Base-by-base conservation (phyloP, 768 basidiomycete genomes). In the Lentinula detonsa region DNA sequence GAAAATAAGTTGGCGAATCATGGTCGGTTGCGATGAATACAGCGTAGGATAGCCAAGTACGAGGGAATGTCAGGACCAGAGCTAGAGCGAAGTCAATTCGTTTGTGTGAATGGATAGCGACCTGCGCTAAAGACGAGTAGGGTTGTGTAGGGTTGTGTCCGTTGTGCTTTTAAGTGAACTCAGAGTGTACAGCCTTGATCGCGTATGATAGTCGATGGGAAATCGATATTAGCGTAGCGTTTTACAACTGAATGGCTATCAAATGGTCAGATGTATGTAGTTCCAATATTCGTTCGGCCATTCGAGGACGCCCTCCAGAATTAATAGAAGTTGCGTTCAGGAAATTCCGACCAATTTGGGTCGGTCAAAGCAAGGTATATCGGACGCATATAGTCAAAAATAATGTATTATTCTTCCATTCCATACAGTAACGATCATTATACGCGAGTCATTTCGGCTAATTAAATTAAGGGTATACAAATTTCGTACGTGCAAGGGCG, bases 51-150 rank as follows among this genome's bases (percentile, higher is more conserved):
- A 28, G 2, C 28, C 2, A 8, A 33, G 28, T 2, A 13, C 21
- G 49, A 50, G 49, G 21, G n/a, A 23, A 28, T 28, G 28, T 28
- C 28, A 28, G 28, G 28, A 49, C 10, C 10, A 49, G 48, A 15
- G 35, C 8, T 53, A 34, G 53, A 28, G 37, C 53, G 53, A 55
- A 55, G 35, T 55, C 53, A 55, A 55, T 55, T 40, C 53, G 53
- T 37, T 11, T 28, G 34, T 28, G 37, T 11, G 16, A 35, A 40
- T 55, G 21, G 28, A 21, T 55, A 37, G 53, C 53, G 53, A n/a
- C 53, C 53, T 55, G 53, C 53, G 53, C 53, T 55, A 37, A 35
- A 18, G 11, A 33, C 21, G 18, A 21, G 11, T 5, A 35, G n/a
- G 16, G 34, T n/a, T 53, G 33, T 4, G 35, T 1, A 1, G 21